phyloP scores from a whole-genome alignment of 495 filamentous ascomycete species.

The Choiromyces venosus region DNA sequence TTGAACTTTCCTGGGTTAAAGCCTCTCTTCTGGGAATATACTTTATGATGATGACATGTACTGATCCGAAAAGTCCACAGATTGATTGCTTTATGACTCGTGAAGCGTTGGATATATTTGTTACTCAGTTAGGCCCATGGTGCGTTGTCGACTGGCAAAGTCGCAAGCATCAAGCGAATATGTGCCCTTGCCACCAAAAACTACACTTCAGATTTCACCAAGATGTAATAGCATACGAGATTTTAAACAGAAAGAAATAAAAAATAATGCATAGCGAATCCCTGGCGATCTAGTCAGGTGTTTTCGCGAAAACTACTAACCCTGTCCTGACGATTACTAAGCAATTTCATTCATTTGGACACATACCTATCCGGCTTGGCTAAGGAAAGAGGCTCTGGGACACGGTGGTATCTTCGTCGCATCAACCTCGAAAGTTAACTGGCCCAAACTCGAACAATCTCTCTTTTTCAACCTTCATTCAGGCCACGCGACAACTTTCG shows the following conservation, averaged over 20 bases:
- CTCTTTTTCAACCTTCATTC: neutral
- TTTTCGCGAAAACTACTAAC: neutral
- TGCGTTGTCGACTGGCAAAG: no score
- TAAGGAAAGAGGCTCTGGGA: constrained; percentile 21
- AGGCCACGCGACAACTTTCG: neutral
- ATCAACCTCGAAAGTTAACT: constrained; percentile 3
- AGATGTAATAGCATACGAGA: neutral
- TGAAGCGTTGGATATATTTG: no score
- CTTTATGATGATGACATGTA: no score
- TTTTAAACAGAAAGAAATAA: neutral
- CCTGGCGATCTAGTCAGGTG: neutral
- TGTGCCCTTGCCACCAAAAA: no score
- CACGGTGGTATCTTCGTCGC: constrained; percentile 36
- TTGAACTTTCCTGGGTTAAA: neutral
- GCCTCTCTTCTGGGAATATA: no score
- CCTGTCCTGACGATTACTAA: neutral
- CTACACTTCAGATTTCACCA: no score
- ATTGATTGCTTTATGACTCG: no score
- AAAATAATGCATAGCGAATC: neutral
- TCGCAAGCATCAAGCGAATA: no score
- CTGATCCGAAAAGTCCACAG: no score
- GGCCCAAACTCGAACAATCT: constrained; percentile 8
- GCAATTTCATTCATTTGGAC: neutral
- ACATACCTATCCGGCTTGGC: neutral
- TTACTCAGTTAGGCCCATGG: no score